Percentiles rank a stretch among this genome's conserved stretches.
Evolutionary conservation across 148 eudicot genomes (phyloP).

Genomic region (Chenopodium berlandieri): DNA sequence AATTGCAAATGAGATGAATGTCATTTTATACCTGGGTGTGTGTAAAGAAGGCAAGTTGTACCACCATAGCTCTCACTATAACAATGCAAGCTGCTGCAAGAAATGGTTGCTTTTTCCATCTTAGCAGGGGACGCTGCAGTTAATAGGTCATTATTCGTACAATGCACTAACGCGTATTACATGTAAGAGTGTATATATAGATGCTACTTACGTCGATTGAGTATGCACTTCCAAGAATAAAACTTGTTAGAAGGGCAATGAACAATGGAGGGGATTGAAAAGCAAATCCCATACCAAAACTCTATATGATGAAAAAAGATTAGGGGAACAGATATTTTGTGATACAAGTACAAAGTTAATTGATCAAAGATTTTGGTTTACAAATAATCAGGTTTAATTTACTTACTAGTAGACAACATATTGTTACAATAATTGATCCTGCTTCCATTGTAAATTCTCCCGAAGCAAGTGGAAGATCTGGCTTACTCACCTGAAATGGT

Average conservation of each 20-base stretch:
- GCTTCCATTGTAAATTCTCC: slow-evolving; percentile 21
- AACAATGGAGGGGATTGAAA: slow-evolving; percentile 28
- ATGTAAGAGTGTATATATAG: too few relatives aligned
- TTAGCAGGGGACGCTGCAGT: slow-evolving; percentile 28
- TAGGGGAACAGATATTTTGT: too few relatives aligned
- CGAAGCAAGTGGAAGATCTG: slow-evolving; percentile 31
- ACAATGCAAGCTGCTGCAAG: slow-evolving; percentile 35
- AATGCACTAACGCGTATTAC: too few relatives aligned
- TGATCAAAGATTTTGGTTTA: too few relatives aligned
- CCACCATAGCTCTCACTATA: slow-evolving; percentile 33
- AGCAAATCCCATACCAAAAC: slow-evolving; percentile 25
- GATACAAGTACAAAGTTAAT: too few relatives aligned
- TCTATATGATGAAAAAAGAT: slow-evolving; percentile 8
- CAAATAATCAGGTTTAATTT: not conserved
- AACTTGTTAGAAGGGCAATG: slow-evolving; percentile 30
- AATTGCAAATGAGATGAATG: not conserved
- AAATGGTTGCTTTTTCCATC: slow-evolving; percentile 37
- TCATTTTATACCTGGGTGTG: slow-evolving; percentile 24
- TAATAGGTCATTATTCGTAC: not conserved
- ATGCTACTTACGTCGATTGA: slow-evolving; percentile 31
- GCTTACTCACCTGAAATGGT: slow-evolving; percentile 29
- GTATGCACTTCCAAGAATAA: slow-evolving; percentile 32
- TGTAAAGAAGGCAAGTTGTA: slow-evolving; percentile 27
- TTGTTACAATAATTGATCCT: slow-evolving; percentile 23
- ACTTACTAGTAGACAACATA: slow-evolving; percentile 24